A percentile compares a stretch with the other conserved stretches of the same genome.
These are phyloP conservation scores for Pouteria glomerata DNA, from an alignment of 148 eudicot genomes.

Conservation along the genomic window DNA sequence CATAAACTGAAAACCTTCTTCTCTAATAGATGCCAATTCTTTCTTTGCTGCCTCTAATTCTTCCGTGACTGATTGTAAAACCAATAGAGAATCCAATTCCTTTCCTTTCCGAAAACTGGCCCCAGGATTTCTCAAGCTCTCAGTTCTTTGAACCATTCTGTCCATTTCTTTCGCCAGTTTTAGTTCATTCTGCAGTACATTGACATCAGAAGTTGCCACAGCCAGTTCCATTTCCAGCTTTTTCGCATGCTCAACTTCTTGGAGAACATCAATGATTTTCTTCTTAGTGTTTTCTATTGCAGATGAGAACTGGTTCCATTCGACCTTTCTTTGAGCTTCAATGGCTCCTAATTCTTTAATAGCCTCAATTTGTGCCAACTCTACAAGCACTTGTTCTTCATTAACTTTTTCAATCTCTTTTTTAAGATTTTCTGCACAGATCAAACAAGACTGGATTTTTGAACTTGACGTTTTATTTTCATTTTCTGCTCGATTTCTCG, in stretches of 20 bases:
- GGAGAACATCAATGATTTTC: conserved; percentile 32
- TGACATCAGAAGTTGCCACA: conserved; percentile 38
- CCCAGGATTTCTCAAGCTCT: conserved; percentile 7
- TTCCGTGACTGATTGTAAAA: conserved; percentile 20
- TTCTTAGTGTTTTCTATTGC: conserved; percentile 38
- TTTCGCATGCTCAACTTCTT: conserved; percentile 34
- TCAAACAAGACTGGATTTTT: conserved; percentile 26
- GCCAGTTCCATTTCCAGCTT: conserved; percentile 47
- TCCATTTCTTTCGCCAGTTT: conserved; percentile 51
- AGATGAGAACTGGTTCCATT: conserved; percentile 25
- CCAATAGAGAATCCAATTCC: conserved; percentile 14
- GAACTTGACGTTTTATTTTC: conserved; percentile 36
- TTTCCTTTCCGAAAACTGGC: conserved; percentile 12
- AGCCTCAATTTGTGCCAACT: conserved; percentile 83
- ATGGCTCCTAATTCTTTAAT: conserved; percentile 56
- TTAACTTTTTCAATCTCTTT: conserved; percentile 64
- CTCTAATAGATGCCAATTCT: conserved; percentile 41
- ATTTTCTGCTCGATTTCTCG: conserved; percentile 51
- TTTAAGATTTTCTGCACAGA: conserved; percentile 33
- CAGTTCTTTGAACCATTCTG: conserved; percentile 10
- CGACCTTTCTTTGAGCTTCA: conserved; percentile 54
- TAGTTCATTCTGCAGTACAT: conserved; percentile 49
- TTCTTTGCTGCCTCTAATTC: conserved; percentile 59
- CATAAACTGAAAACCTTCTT: conserved; percentile 60
- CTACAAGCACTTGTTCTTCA: conserved; percentile 80